A percentile compares a stretch with the other conserved stretches of the same genome.
These are phyloP conservation scores for Debaryomycetaceae sp. DNA, from an alignment of 1,139 yeast genomes.

Conservation along the genomic window DNA sequence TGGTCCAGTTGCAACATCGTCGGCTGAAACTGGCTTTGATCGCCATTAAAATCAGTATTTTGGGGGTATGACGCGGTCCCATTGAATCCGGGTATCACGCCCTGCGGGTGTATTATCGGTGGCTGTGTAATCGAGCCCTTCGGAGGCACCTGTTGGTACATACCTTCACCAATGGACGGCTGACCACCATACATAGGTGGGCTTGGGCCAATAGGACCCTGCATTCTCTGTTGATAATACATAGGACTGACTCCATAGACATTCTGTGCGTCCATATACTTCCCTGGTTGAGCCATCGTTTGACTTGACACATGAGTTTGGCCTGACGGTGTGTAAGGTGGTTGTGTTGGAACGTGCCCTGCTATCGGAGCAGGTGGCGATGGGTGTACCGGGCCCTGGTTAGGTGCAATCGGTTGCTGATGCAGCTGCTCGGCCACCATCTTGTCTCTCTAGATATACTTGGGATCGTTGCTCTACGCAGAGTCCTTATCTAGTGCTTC, in stretches of 20 bases:
- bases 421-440: neutral
- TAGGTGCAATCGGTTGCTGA: neutral
- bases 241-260: neutral
- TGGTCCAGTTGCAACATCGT: neutral
- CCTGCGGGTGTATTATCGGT: neutral
- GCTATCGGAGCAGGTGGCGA: neutral
- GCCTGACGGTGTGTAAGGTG: neutral
- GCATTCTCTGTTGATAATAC: neutral
- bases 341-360: neutral
- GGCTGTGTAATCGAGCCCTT: neutral
- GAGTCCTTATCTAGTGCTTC: too few species aligned
- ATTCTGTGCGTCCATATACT: neutral
- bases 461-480: too few species aligned
- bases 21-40: neutral
- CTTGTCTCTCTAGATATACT: too few species aligned
- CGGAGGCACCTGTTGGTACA: neutral
- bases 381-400: neutral
- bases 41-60: neutral
- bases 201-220: neutral
- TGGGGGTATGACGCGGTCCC: neutral
- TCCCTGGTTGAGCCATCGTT: neutral
- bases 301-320: neutral
- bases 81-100: neutral
- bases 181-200: neutral
- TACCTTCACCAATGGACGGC: slow-evolving; percentile 2